Conservation (phyloP, 202 grass and related monocot genomes). For the Digitaria exilis region DNA sequence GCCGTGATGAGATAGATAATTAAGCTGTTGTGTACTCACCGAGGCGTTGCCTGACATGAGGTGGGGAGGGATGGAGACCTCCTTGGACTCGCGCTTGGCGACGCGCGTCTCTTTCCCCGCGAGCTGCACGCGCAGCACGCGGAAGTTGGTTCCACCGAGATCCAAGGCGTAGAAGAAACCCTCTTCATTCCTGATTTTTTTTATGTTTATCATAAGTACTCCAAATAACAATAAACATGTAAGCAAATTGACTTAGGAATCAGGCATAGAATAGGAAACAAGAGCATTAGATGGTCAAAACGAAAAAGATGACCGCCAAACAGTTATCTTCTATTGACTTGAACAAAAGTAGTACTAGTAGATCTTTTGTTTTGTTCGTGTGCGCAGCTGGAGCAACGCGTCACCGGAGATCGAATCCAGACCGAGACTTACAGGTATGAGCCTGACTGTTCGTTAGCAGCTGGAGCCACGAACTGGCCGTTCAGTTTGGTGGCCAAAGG, state of each 20-base stretch:
- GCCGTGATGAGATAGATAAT: too few relatives aligned
- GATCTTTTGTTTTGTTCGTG: too few relatives aligned
- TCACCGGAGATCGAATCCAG: too few relatives aligned
- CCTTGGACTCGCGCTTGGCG: constrained; percentile 42
- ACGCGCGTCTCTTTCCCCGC: constrained; percentile 47
- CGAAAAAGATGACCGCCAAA: too few relatives aligned
- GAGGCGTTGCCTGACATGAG: constrained; percentile 61
- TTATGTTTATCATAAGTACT: too few relatives aligned
- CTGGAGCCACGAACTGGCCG: background rate
- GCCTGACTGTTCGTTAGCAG: background rate
- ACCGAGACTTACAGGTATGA: background rate
- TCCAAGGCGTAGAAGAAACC: constrained; percentile 65
- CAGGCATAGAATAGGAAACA: background rate
- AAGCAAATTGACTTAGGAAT: background rate
- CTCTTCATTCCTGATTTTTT: constrained; percentile 63
- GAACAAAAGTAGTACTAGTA: too few relatives aligned
- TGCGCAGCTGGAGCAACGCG: background rate
- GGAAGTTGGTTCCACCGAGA: constrained; percentile 73
- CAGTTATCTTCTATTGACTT: background rate
- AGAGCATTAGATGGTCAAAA: background rate
- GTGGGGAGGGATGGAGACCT: constrained; percentile 55
- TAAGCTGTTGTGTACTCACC: constrained; percentile 33
- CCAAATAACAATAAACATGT: too few relatives aligned
- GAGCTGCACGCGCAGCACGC: constrained; percentile 65
- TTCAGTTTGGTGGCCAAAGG: background rate